Evolutionary conservation across 768 basidiomycete genomes (phyloP), one percentile per base, ranked within the genome.

Genomic region (Mycena galopus): DNA sequence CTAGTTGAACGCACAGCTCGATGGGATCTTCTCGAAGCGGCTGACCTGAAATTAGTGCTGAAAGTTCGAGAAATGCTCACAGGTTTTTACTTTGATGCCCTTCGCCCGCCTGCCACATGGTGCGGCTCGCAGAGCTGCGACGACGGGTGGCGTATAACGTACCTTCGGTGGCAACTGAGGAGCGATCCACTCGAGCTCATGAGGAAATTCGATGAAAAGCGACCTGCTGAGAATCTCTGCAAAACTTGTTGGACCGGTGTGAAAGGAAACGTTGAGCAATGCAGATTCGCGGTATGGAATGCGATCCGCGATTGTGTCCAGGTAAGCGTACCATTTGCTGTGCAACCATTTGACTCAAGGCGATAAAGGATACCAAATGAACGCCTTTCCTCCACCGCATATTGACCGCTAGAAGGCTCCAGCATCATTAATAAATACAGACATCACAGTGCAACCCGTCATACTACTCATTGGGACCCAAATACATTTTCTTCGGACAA

Each of bases 11-110:
- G 77, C 35, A 76, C 77, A 9, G 81, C 78, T 8, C 72, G 73
- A 19, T 82, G 81, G 81, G 59, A 32, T 27, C 50, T 78, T 9
- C 77, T 80, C 17, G 64, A 71, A 10, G 65, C 63, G 3, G 47
- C 65, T 9, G 80, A 79, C 67, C 57, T 78, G 35, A 69, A 39
- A 21, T 65, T 75, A 35, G 71, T 80, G 29, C 58, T 73, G 17
- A 73, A 74, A 60, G 32, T 74, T 5, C 64, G 65, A 2, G 56
- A 74, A 37, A 6, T 44, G 11, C 25, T 71, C 59, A n/a, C 39
- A 32, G 55, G 50, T 19, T 39, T 10, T 39, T 39, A 39, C 39
- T 16, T 14, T 39, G 3, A 7, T 16, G 4, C 39, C 6, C 12
- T 39, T 3, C 39, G 12, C 39, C 4, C 17, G 12, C 11, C 39